These are phyloP conservation scores for Cyclocybe cylindracea DNA, from an alignment of 768 basidiomycete species.

Conservation along the genomic window DNA sequence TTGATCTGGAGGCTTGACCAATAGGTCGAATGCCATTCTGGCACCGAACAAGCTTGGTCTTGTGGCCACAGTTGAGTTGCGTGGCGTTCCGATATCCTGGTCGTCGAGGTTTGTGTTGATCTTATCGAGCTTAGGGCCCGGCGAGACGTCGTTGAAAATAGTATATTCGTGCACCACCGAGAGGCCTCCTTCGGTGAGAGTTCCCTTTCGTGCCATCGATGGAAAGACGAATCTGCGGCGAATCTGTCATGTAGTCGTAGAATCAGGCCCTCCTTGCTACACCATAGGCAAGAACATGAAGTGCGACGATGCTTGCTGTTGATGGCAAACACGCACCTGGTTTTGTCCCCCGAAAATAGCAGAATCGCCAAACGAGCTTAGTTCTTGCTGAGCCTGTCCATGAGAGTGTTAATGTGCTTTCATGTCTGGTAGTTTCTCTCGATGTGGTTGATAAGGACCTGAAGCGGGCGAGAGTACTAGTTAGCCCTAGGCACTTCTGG, in stretches of 20 bases:
- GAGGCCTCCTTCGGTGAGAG: constrained; percentile 97
- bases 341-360: constrained; percentile 92
- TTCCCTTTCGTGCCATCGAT: constrained; percentile 97
- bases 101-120: constrained; percentile 91
- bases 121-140: constrained; percentile 86
- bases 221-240: constrained; percentile 93
- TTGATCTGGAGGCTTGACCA: constrained; percentile 99
- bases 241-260: constrained; percentile 99
- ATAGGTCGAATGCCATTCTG: constrained; percentile 95
- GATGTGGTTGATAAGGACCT: constrained; percentile 97
- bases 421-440: constrained; percentile 99
- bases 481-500: background rate
- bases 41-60: constrained; percentile 95
- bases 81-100: constrained; percentile 97
- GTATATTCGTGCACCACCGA: constrained; percentile 96
- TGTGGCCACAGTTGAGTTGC: constrained; percentile 98
- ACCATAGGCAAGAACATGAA: background rate
- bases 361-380: constrained; percentile 94
- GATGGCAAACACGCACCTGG: constrained; percentile 44
- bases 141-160: constrained; percentile 99
- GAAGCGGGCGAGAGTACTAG: background rate
- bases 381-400: constrained; percentile 98
- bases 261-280: constrained; percentile 53
- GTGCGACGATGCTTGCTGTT: too few relatives aligned
- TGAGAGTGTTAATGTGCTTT: constrained; percentile 93